A percentile compares a stretch with the other conserved stretches of the same genome.
Conservation (phyloP, 2,329 filamentous ascomycete genomes). For the Neofusicoccum umdonicola region DNA sequence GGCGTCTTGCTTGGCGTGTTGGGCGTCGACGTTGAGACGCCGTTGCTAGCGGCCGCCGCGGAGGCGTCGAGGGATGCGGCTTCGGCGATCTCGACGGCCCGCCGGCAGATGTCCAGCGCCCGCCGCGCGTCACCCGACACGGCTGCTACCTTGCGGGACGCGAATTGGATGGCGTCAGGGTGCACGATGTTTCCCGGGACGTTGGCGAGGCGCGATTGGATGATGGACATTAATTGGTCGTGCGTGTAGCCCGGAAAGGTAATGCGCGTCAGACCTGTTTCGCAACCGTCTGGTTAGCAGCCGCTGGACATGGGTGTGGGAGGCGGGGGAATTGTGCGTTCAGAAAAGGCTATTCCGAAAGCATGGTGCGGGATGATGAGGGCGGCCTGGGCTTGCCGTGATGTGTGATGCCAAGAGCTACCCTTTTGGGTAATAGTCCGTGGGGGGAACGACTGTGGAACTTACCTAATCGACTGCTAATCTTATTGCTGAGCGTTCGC, state of each 20-base stretch:
- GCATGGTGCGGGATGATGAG: background rate
- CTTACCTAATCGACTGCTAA: conserved; percentile 70
- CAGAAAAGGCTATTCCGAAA: background rate
- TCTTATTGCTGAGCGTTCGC: conserved; percentile 95
- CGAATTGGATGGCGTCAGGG: conserved; percentile 91
- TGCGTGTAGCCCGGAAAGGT: conserved; percentile 98
- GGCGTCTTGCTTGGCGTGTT: conserved; percentile 62
- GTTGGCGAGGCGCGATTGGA: conserved; percentile 85
- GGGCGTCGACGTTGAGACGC: conserved; percentile 42
- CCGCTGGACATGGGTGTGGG: background rate
- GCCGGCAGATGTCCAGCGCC: conserved; percentile 89
- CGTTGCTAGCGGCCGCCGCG: conserved; percentile 30
- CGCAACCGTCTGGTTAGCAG: background rate
- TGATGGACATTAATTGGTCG: conserved; percentile 95
- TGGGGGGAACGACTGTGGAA: conserved; percentile 24
- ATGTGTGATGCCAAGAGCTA: background rate
- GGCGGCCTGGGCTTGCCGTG: background rate
- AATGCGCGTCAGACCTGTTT: conserved; percentile 75
- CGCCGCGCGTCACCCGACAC: conserved; percentile 92
- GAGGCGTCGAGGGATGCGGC: conserved; percentile 52
- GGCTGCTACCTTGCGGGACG: conserved; percentile 91
- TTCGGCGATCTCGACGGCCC: conserved; percentile 93
- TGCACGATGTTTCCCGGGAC: conserved; percentile 89
- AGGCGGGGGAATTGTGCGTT: background rate
- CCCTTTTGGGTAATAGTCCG: background rate